Evolutionary conservation across 352 stramenopile species (phyloP).

Genomic region (Phytophthora europaea): DNA sequence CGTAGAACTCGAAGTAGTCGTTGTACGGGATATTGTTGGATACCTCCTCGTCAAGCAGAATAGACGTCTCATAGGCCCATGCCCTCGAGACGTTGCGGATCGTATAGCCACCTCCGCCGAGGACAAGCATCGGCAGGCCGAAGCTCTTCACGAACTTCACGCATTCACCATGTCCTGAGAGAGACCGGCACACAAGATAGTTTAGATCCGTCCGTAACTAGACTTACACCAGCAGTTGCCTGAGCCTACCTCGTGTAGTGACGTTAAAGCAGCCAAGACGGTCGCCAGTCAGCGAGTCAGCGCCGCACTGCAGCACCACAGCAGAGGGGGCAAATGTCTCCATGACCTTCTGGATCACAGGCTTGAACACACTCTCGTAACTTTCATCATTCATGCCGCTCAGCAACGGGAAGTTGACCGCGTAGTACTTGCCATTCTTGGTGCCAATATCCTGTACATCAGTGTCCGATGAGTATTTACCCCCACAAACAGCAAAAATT

Average conservation of each 20-base stretch:
- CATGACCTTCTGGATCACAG: slow-evolving; percentile 96
- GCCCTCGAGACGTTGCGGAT: slow-evolving; percentile 92
- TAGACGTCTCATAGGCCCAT: slow-evolving; percentile 98
- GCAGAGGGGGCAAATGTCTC: slow-evolving; percentile 91
- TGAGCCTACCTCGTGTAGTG: slow-evolving; percentile 74
- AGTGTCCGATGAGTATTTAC: background rate
- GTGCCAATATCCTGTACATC: slow-evolving; percentile 92
- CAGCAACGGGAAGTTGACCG: slow-evolving; percentile 97
- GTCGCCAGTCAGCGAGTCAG: slow-evolving; percentile 97
- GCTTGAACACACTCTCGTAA: slow-evolving; percentile 98
- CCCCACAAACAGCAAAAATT: background rate
- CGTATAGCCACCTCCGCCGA: slow-evolving; percentile 88
- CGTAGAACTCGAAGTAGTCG: slow-evolving; percentile 90
- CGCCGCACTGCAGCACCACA: slow-evolving; percentile 98
- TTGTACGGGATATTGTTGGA: slow-evolving; percentile 89
- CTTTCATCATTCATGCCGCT: slow-evolving; percentile 97
- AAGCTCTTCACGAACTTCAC: slow-evolving; percentile 92
- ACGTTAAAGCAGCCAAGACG: slow-evolving; percentile 99
- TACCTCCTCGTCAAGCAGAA: slow-evolving; percentile 90
- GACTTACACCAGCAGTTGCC: background rate
- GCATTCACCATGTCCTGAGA: slow-evolving; percentile 78
- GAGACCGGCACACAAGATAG: background rate
- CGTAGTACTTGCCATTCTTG: slow-evolving; percentile 96
- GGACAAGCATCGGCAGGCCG: slow-evolving; percentile 82
- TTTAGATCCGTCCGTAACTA: background rate